These are phyloP conservation scores for Pyracantha coccinea DNA, from an alignment of 331 rosid genomes.

Conservation along the genomic window DNA sequence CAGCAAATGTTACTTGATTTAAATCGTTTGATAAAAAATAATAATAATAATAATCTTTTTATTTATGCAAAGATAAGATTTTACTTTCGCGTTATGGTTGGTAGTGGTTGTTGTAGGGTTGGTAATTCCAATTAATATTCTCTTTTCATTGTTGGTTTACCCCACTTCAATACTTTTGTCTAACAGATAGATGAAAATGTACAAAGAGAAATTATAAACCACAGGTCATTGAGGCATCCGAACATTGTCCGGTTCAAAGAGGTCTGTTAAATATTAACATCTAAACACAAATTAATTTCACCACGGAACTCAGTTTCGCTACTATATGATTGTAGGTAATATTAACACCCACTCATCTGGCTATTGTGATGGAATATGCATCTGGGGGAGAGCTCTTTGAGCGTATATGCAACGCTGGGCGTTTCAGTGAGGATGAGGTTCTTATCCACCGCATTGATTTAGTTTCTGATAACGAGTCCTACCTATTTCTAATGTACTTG, in stretches of 20 bases:
- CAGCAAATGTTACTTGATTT: not conserved
- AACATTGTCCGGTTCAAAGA: constrained; percentile 95
- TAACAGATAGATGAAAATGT: constrained; percentile 96
- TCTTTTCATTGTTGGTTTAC: constrained; percentile 2
- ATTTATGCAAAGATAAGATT: not conserved
- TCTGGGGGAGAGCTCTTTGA: constrained; percentile 97
- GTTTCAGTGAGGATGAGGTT: constrained; percentile 96
- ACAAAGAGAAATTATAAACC: constrained; percentile 85
- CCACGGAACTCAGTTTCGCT: constrained; percentile 3
- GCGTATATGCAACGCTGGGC: constrained; percentile 94
- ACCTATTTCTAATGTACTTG: constrained; percentile 15
- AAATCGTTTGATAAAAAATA: not conserved
- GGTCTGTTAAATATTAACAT: constrained; percentile 33
- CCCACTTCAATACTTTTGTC: constrained; percentile 2
- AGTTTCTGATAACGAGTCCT: constrained; percentile 8
- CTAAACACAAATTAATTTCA: not conserved
- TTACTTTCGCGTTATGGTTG: not conserved
- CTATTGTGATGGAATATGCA: constrained; percentile 94
- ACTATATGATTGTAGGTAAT: constrained; percentile 49
- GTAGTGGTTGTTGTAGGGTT: not conserved
- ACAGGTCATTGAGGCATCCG: constrained; percentile 90
- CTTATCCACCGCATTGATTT: constrained; percentile 5
- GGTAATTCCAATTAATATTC: not conserved
- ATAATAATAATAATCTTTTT: not conserved
- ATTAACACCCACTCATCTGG: constrained; percentile 83